phyloP scores from a whole-genome alignment of 306 rosid genomes.

The Vigna radiata region DNA sequence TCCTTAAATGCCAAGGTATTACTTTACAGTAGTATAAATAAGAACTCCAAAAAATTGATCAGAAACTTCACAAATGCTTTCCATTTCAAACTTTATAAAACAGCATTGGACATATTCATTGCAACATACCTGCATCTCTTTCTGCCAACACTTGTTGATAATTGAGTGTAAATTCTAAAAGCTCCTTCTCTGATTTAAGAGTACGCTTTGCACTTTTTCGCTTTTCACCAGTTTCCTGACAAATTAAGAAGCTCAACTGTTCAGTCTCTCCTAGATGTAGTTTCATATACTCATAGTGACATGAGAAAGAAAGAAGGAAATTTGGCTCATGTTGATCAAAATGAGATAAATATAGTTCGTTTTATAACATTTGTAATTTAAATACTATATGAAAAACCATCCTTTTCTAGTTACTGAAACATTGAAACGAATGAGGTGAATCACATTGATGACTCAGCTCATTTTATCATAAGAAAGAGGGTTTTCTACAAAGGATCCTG shows the following conservation, averaged over 20 bases:
- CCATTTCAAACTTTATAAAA: conserved; percentile 29
- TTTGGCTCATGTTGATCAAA: conserved; percentile 10
- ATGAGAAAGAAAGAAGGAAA: conserved; percentile 18
- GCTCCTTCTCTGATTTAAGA: conserved; percentile 89
- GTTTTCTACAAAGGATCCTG: background rate
- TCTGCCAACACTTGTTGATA: conserved; percentile 89
- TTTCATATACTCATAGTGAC: conserved; percentile 5
- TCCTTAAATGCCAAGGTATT: conserved; percentile 14
- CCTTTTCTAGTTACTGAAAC: background rate
- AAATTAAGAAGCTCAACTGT: conserved; percentile 38
- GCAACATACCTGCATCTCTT: conserved; percentile 85
- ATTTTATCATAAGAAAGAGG: conserved; percentile 19
- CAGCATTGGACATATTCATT: conserved; percentile 39
- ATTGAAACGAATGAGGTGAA: conserved; percentile 21
- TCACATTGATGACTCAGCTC: background rate
- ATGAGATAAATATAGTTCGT: conserved; percentile 19
- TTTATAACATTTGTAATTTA: conserved; percentile 7
- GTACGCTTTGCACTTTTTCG: conserved; percentile 80
- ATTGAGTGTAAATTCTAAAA: conserved; percentile 83
- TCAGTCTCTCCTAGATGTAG: conserved; percentile 33
- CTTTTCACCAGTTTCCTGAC: conserved; percentile 78
- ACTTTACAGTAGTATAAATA: conserved; percentile 12
- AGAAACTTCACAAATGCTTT: conserved; percentile 40
- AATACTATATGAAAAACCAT: background rate
- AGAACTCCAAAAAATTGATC: conserved; percentile 26